phyloP scores from a whole-genome alignment of 1,284 basidiomycete species.

The Papiliotrema fonsecae region DNA sequence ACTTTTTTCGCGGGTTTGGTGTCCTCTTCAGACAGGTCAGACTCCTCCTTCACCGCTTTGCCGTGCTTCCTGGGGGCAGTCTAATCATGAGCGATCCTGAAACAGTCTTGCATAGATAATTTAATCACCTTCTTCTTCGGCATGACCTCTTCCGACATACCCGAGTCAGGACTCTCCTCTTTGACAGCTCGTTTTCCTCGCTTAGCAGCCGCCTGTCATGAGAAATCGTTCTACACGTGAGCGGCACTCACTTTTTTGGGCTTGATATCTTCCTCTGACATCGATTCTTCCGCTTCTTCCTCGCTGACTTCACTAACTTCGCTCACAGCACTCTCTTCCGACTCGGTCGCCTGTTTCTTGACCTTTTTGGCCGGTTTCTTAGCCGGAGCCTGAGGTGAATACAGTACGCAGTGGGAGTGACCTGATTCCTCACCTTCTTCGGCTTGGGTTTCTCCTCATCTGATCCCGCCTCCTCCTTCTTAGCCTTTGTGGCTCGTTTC shows the following conservation, averaged over 20 bases:
- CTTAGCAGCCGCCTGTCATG: too few relatives aligned
- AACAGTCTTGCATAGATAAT: neutral
- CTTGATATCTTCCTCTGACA: neutral
- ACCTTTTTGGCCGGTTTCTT: conserved; percentile 17
- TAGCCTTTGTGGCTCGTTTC: conserved; percentile 1
- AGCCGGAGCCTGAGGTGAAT: neutral
- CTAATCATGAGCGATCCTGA: neutral
- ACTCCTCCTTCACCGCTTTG: conserved; percentile 4
- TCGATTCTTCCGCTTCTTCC: neutral
- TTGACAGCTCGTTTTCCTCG: neutral
- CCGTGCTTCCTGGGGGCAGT: conserved; percentile 15
- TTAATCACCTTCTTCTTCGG: conserved; percentile 44
- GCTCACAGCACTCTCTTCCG: conserved; percentile 12
- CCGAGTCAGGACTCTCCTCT: neutral
- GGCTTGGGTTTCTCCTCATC: conserved; percentile 6
- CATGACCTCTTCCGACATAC: conserved; percentile 38
- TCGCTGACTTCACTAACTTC: too few relatives aligned
- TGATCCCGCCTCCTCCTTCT: neutral
- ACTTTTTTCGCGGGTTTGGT: conserved; percentile 28
- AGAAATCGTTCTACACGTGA: too few relatives aligned
- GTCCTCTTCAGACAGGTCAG: conserved; percentile 25
- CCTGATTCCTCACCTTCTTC: conserved; percentile 7
- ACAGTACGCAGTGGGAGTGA: neutral
- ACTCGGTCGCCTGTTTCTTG: conserved; percentile 15
- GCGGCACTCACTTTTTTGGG: too few relatives aligned